These are phyloP conservation scores for Carex littledalei DNA, from an alignment of 176 grass and related monocot genomes.

Conservation along the genomic window DNA sequence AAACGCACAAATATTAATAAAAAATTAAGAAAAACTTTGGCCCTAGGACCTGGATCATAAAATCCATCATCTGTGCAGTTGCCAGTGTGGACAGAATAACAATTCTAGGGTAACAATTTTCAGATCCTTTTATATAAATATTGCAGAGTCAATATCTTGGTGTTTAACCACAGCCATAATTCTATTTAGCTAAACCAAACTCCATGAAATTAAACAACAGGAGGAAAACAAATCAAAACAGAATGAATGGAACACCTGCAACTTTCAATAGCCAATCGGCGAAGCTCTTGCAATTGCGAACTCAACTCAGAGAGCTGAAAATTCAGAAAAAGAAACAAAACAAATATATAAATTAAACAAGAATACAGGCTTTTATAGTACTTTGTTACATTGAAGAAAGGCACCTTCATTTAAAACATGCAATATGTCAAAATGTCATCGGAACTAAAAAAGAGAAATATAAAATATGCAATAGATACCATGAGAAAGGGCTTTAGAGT, in stretches of 20 bases:
- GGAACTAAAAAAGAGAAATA: background rate
- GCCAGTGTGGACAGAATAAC: background rate
- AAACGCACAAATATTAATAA: background rate
- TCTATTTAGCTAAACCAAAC: background rate
- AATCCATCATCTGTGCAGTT: background rate
- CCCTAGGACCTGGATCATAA: background rate
- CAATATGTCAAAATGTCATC: background rate
- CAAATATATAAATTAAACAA: constrained; percentile 15
- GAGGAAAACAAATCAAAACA: constrained; percentile 9
- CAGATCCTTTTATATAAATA: constrained; percentile 6
- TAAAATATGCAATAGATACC: background rate
- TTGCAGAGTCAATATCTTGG: background rate
- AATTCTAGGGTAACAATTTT: background rate
- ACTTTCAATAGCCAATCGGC: constrained; percentile 54
- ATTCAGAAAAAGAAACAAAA: constrained; percentile 26
- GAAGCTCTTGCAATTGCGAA: constrained; percentile 54
- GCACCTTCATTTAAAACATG: constrained; percentile 1
- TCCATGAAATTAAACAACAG: constrained; percentile 1
- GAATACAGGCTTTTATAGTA: background rate
- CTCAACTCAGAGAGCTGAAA: constrained; percentile 71
- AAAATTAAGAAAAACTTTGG: background rate
- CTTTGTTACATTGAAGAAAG: background rate
- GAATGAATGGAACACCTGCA: constrained; percentile 55
- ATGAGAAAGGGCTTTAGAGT: background rate
- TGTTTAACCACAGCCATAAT: background rate